Percentiles rank a stretch among this genome's conserved stretches.
phyloP scores from a whole-genome alignment of 2,329 filamentous ascomycete species.

The Thelonectria olida region DNA sequence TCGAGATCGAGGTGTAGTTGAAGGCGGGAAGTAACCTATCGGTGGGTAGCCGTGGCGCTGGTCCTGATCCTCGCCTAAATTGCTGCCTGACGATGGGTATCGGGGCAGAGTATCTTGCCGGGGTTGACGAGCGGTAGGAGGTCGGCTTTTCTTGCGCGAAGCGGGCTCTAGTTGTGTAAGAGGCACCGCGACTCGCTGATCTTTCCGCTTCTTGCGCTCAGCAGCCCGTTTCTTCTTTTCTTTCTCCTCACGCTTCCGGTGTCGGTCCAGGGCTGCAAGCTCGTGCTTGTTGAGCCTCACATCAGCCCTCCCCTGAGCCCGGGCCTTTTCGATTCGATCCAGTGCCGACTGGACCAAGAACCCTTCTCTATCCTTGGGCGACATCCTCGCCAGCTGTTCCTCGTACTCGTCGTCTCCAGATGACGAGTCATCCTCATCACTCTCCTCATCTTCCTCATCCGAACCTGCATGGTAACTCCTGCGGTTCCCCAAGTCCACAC shows the following conservation, averaged over 20 bases:
- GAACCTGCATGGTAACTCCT: conserved; percentile 47
- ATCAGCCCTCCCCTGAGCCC: conserved; percentile 78
- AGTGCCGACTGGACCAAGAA: conserved; percentile 80
- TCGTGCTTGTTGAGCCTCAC: conserved; percentile 84
- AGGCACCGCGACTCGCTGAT: conserved; percentile 62
- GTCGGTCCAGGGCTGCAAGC: conserved; percentile 79
- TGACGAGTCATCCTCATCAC: conserved; percentile 46
- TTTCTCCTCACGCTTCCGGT: conserved; percentile 66
- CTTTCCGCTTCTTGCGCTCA: conserved; percentile 52
- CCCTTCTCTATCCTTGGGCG: conserved; percentile 75
- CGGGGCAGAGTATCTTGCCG: conserved; percentile 50
- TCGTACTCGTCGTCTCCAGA: conserved; percentile 50
- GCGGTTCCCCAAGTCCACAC: conserved; percentile 63
- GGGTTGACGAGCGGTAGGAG: conserved; percentile 29
- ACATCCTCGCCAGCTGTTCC: conserved; percentile 64
- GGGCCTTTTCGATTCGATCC: conserved; percentile 81
- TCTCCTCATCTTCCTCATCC: conserved; percentile 47
- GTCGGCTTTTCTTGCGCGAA: conserved; percentile 47
- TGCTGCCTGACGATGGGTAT: conserved; percentile 49
- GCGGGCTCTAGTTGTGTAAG: conserved; percentile 60
- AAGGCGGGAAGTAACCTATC: conserved; percentile 62
- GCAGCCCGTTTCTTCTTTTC: conserved; percentile 45
- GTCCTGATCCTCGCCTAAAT: conserved; percentile 48
- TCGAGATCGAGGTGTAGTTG: conserved; percentile 51
- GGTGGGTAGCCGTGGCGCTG: conserved; percentile 51